A percentile compares a stretch with the other conserved stretches of the same genome.
These are phyloP conservation scores for Blastocystis sp. DNA, from an alignment of 352 stramenopile genomes.

Conservation along the genomic window DNA sequence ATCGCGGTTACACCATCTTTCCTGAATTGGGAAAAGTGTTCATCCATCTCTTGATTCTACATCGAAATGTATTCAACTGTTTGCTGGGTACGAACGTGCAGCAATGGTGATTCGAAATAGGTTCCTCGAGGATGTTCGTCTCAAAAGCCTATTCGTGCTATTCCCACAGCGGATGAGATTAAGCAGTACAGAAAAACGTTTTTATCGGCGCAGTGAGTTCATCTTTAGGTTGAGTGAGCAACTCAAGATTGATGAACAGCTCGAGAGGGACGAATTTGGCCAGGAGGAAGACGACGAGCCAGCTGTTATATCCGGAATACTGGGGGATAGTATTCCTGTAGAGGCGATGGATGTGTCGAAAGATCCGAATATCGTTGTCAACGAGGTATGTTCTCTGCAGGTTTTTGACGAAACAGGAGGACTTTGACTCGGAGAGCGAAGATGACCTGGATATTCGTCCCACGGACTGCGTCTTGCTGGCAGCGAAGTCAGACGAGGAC, in stretches of 20 bases:
- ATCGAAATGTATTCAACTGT: conserved; percentile 63
- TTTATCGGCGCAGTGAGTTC: not conserved
- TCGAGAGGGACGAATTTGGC: not conserved
- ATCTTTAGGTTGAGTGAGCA: not conserved
- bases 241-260: not conserved
- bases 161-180: conserved; percentile 54
- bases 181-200: conserved; percentile 52
- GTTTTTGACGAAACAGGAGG: not conserved
- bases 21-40: not conserved
- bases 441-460: conserved; percentile 79
- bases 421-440: conserved; percentile 54
- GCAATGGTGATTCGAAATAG: not conserved
- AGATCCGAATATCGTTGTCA: conserved; percentile 13
- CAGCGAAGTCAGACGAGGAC: conserved; percentile 80
- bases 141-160: conserved; percentile 32
- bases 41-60: not conserved
- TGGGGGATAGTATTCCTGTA: conserved; percentile 27
- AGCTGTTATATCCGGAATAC: not conserved
- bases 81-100: not conserved
- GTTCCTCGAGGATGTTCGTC: conserved; percentile 42
- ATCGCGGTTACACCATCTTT: not conserved
- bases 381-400: not conserved
- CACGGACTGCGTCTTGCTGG: conserved; percentile 77
- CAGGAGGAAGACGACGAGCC: not conserved
- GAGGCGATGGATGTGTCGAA: conserved; percentile 21